Conservation (phyloP, 2,329 filamentous ascomycete species). For the Fusarium anguioides region DNA sequence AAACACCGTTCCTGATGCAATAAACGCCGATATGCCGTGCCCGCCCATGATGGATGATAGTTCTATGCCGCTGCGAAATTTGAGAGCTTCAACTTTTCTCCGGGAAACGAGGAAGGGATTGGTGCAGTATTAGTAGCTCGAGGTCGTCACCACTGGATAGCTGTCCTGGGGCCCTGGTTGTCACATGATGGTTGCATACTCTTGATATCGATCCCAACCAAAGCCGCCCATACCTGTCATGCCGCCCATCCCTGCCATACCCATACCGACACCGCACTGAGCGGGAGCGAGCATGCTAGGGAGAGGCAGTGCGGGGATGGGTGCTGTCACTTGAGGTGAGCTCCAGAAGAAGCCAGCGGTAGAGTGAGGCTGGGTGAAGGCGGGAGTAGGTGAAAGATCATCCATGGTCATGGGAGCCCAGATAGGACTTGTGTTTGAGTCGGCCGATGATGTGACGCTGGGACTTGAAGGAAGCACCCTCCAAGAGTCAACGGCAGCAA, state of each 20-base stretch:
- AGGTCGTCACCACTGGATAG: constrained; percentile 61
- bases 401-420: constrained; percentile 84
- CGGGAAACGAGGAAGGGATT: constrained; percentile 48
- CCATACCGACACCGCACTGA: constrained; percentile 83
- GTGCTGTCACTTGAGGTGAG: constrained; percentile 77
- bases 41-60: constrained; percentile 51
- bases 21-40: constrained; percentile 54
- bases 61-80: constrained; percentile 54
- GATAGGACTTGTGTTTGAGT: constrained; percentile 74
- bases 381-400: constrained; percentile 82
- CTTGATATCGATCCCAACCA: constrained; percentile 87
- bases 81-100: constrained; percentile 49
- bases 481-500: constrained; percentile 85
- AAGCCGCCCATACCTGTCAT: constrained; percentile 74
- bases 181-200: constrained; percentile 91
- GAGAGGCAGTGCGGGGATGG: constrained; percentile 81
- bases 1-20: constrained; percentile 59
- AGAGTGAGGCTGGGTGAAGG: constrained; percentile 79
- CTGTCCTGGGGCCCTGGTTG: constrained; percentile 64
- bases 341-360: constrained; percentile 82
- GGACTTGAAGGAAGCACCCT: constrained; percentile 91
- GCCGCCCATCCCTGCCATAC: constrained; percentile 75
- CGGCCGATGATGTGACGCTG: constrained; percentile 78
- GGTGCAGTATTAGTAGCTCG: constrained; percentile 55
- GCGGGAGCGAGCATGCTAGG: constrained; percentile 83